A percentile compares a stretch with the other conserved stretches of the same genome.
Evolutionary conservation across 1,284 basidiomycete species (phyloP).

Genomic region (Leucoagaricus sp.): DNA sequence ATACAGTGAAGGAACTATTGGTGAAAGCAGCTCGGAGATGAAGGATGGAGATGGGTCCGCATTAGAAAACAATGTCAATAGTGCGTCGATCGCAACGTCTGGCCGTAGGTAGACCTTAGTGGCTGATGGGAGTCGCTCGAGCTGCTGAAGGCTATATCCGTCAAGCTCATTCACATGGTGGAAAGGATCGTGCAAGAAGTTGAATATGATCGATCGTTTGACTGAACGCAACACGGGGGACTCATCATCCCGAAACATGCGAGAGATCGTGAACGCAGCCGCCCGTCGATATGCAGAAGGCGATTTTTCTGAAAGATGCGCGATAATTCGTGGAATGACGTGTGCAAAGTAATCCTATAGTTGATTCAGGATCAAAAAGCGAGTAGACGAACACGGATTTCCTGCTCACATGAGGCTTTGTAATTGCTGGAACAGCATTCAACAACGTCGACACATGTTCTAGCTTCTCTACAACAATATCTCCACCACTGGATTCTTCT

Average conservation of each 20-base stretch:
- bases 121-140: slow-evolving; percentile 13
- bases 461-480: slow-evolving; percentile 62
- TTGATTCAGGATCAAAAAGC: neutral
- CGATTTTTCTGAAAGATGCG: slow-evolving; percentile 27
- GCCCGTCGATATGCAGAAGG: slow-evolving; percentile 50
- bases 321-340: slow-evolving; percentile 59
- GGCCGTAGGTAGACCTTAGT: slow-evolving; percentile 24
- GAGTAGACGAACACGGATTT: neutral
- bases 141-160: slow-evolving; percentile 5
- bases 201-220: slow-evolving; percentile 16
- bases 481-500: slow-evolving; percentile 47
- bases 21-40: slow-evolving; percentile 64
- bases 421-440: slow-evolving; percentile 53
- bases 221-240: neutral
- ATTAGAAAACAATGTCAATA: slow-evolving; percentile 66
- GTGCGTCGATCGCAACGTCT: slow-evolving; percentile 42
- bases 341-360: slow-evolving; percentile 60
- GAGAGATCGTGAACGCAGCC: slow-evolving; percentile 68
- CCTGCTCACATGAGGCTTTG: slow-evolving; percentile 52
- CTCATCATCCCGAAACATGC: slow-evolving; percentile 50
- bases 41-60: slow-evolving; percentile 77
- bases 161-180: slow-evolving; percentile 21
- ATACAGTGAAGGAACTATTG: slow-evolving; percentile 70
- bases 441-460: slow-evolving; percentile 65
- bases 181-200: slow-evolving; percentile 33